Percentiles rank a stretch among this genome's conserved stretches.
Evolutionary conservation across 2,329 filamentous ascomycete species (phyloP).

Genomic region (Fusarium zealandicum): DNA sequence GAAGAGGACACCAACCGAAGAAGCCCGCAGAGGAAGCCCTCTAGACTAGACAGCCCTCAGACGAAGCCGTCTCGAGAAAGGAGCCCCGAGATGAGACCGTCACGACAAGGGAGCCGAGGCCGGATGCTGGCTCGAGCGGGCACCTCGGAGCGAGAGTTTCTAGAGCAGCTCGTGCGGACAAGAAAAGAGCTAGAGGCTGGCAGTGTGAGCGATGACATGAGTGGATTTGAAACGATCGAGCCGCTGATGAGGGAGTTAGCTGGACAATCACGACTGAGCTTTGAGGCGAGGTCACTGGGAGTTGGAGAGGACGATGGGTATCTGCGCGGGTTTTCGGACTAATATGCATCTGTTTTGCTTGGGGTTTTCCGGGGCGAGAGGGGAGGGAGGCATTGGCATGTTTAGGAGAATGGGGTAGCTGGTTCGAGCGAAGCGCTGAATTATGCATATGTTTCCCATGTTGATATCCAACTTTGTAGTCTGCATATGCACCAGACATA

Average conservation of each 20-base stretch:
- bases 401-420: neutral
- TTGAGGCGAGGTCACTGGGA: slow-evolving; percentile 39
- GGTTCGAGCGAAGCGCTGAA: slow-evolving; percentile 27
- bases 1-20: slow-evolving; percentile 35
- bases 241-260: slow-evolving; percentile 55
- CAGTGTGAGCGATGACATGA: slow-evolving; percentile 42
- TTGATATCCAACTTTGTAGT: slow-evolving; percentile 18
- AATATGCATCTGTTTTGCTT: neutral
- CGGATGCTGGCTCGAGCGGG: slow-evolving; percentile 37
- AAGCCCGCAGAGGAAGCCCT: too few species aligned
- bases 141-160: slow-evolving; percentile 42
- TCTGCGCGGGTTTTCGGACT: slow-evolving; percentile 27
- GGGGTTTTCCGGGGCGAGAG: neutral
- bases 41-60: too few species aligned
- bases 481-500: slow-evolving; percentile 31
- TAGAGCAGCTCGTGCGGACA: slow-evolving; percentile 42
- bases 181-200: slow-evolving; percentile 37
- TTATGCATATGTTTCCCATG: slow-evolving; percentile 11
- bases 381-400: neutral
- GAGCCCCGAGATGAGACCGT: slow-evolving; percentile 15
- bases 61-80: too few species aligned
- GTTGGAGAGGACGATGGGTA: slow-evolving; percentile 26
- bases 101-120: slow-evolving; percentile 24
- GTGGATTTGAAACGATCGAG: slow-evolving; percentile 52
- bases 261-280: slow-evolving; percentile 40